Evolutionary conservation across 129 eudicot genomes (phyloP).

Genomic region (Scalesia atractyloides): DNA sequence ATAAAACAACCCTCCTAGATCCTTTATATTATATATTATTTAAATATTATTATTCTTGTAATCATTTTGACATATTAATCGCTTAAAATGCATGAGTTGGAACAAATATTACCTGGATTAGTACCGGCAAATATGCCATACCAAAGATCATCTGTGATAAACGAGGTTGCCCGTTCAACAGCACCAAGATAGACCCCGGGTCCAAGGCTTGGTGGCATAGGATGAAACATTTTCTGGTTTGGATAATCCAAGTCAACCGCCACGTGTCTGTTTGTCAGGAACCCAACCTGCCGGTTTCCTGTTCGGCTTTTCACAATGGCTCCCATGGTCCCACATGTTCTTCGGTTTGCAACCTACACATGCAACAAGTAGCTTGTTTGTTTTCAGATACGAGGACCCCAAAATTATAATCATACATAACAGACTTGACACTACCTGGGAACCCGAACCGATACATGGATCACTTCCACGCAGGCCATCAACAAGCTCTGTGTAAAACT

Average conservation of each 20-base stretch:
- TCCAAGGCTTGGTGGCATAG: slow-evolving; percentile 87
- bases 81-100: neutral
- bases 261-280: slow-evolving; percentile 80
- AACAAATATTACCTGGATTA: slow-evolving; percentile 62
- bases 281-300: slow-evolving; percentile 75
- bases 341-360: slow-evolving; percentile 78
- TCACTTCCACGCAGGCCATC: slow-evolving; percentile 84
- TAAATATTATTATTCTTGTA: neutral
- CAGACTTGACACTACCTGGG: slow-evolving; percentile 55
- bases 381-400: slow-evolving; percentile 9
- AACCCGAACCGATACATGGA: slow-evolving; percentile 78
- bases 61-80: neutral
- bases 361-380: slow-evolving; percentile 27
- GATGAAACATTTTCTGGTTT: slow-evolving; percentile 86
- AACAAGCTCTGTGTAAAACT: slow-evolving; percentile 62
- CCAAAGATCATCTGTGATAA: slow-evolving; percentile 79
- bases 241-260: slow-evolving; percentile 88
- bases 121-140: slow-evolving; percentile 82
- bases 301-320: slow-evolving; percentile 87
- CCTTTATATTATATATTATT: neutral
- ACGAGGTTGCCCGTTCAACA: slow-evolving; percentile 85
- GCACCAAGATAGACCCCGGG: slow-evolving; percentile 90
- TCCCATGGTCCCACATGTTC: slow-evolving; percentile 77
- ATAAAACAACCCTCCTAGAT: neutral
- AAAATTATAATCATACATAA: neutral